Base-by-base conservation (phyloP, 139 green algal species). In the Haematococcus sp. region DNA sequence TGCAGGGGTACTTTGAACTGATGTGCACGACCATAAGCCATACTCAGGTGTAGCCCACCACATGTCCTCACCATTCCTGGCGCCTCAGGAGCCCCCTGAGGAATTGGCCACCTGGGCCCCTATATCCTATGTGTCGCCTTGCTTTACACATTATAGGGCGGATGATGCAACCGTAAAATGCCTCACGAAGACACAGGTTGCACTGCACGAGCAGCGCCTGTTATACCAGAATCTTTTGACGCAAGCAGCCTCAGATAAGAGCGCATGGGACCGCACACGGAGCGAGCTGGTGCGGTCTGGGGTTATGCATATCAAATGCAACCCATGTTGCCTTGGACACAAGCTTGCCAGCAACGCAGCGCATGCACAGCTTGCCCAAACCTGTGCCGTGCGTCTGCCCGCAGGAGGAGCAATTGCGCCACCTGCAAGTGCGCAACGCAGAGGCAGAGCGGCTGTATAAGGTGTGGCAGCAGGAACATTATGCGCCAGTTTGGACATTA, bases 401-500 rank as follows among this genome's bases (percentile, higher is more conserved):
- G 66, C 66, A 72, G 66, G 66, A 72, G 20, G 66, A 46, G 9
- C 44, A 46, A 5, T 44, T 72, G 3, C 33, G 34, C 23, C 23
- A 22, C 44, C n/a, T 72, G 43, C 15, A 49, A 2, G 66, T 63
- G n/a, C 27, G 66, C n/a, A 72, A 63, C 44, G n/a, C 11, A 3
- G 66, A 72, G 46, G 66, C 66, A 49, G 66, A 72, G 66, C 66
- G 66, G 11, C 30, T 72, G 44, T 72, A 46, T 44, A 72, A 72
- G 66, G 66, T 72, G 27, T 51, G 58, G 40, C 7, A 11, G 11
- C 40, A 11, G 7, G 40, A 7, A 49, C 11, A 49, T 19, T 49
- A 11, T 7, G 7, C 40, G 11, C 7, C 40, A 11, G 40, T 49
- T 49, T 19, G 40, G 11, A 49, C n/a, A n/a, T n/a, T n/a, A n/a